Conservation (phyloP, 1,284 basidiomycete species). For the Ceratobasidium sp. region DNA sequence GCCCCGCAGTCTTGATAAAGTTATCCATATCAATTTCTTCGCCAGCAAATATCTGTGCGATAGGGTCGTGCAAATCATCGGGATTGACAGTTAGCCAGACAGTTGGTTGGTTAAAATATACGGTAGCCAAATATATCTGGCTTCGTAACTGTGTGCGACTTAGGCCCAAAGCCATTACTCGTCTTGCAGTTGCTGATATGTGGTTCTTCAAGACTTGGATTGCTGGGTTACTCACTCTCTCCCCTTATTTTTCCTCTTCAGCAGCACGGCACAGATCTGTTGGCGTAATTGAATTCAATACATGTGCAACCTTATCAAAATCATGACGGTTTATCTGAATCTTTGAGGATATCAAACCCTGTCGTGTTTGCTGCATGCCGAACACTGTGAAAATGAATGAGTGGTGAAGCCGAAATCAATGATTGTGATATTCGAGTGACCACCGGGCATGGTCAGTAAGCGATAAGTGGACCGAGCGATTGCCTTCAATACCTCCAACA, state of each 20-base stretch:
- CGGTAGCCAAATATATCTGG: conserved; percentile 53
- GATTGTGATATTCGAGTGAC: too few relatives aligned
- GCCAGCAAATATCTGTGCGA: conserved; percentile 58
- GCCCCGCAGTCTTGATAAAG: conserved; percentile 53
- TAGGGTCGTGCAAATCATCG: conserved; percentile 52
- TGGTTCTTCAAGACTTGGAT: conserved; percentile 41
- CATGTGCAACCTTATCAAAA: conserved; percentile 25
- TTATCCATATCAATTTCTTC: conserved; percentile 57
- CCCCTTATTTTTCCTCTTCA: conserved; percentile 42
- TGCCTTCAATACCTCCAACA: too few relatives aligned
- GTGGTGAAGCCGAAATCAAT: conserved; percentile 53
- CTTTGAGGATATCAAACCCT: conserved; percentile 43
- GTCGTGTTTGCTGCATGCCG: conserved; percentile 52
- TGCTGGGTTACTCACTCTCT: conserved; percentile 22
- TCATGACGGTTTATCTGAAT: conserved; percentile 47
- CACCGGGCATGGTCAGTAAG: too few relatives aligned
- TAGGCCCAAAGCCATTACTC: conserved; percentile 50
- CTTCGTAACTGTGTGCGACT: conserved; percentile 46
- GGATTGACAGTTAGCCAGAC: conserved; percentile 55
- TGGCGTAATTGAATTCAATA: conserved; percentile 17
- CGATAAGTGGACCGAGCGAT: too few relatives aligned
- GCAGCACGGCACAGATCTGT: conserved; percentile 46
- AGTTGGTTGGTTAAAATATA: conserved; percentile 47
- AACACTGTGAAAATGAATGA: conserved; percentile 57
- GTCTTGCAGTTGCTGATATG: conserved; percentile 38